Base-by-base conservation (phyloP, 768 basidiomycete genomes). In the Cystobasidium tubakii region DNA sequence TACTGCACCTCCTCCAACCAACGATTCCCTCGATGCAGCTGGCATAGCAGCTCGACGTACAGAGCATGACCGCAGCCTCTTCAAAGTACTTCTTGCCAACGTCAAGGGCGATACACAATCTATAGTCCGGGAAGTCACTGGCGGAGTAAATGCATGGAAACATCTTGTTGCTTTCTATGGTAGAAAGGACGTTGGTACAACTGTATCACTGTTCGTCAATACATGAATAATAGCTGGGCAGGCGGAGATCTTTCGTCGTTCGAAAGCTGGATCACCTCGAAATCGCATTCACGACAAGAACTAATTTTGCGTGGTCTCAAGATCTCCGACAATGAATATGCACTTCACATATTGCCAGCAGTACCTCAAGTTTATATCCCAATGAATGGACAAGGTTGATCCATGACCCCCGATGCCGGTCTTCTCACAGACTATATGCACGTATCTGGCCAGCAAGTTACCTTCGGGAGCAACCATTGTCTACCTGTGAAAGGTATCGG, bases 311-410 rank as follows among this genome's bases (percentile, higher is more conserved):
- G 62, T 4, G 62, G 62, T 31, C n/a, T 25, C 62, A 64, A n/a
- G 27, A 39, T 64, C 29, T n/a, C 27, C 23, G 62, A 64, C 33
- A 64, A 64, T 29, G 27, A 64, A 31, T 64, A 64, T 39, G 62
- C 62, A 31, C 62, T 64, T 10, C 62, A 64, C 34, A 13, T 64
- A 4, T 29, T 39, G 7, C 4, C 33, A 9, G 23, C n/a, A 4
- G 62, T 64, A 12, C 62, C 62, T 31, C 62, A 64, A 34, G 29
- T 36, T 13, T 64, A 31, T 39, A 36, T 64, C 29, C 62, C 62
- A 4, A 64, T 64, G 62, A 64, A 64, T 36, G 62, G 62, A 27
- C n/a, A 27, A 27, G n/a, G 62, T 64, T 39, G 62, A 7, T 66
- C 65, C 34, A 66, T 66, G 4, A 66, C 65, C 19, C 65, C 65